Conservation (phyloP, 495 filamentous ascomycete genomes). For the Zalerion maritima region DNA sequence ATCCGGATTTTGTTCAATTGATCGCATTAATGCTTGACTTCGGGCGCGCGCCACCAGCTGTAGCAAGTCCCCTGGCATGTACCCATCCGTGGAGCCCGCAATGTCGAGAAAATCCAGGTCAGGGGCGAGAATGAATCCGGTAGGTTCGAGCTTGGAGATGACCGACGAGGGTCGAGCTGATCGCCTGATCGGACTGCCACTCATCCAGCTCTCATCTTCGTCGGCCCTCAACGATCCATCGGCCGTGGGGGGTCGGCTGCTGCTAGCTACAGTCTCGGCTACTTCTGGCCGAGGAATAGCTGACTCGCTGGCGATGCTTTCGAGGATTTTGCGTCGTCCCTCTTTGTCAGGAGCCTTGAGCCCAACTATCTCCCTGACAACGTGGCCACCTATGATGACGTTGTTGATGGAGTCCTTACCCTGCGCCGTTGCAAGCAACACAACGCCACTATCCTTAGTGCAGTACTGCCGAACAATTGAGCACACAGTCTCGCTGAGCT, state of each 20-base stretch:
- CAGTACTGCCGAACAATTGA: constrained; percentile 73
- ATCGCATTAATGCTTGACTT: constrained; percentile 79
- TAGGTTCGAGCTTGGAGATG: constrained; percentile 24
- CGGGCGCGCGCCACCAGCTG: constrained; percentile 75
- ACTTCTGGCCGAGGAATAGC: constrained; percentile 24
- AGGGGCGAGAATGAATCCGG: constrained; percentile 51
- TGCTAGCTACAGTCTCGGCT: constrained; percentile 20
- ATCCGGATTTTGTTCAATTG: constrained; percentile 18
- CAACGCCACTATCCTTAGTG: constrained; percentile 53
- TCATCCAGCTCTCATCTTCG: constrained; percentile 55
- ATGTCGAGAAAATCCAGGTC: constrained; percentile 86
- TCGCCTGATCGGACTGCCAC: constrained; percentile 29
- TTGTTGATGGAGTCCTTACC: constrained; percentile 79
- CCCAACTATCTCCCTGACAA: constrained; percentile 68
- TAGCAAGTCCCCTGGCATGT: constrained; percentile 89
- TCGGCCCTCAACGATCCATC: constrained; percentile 30
- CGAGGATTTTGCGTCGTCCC: constrained; percentile 64
- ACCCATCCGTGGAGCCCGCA: constrained; percentile 86
- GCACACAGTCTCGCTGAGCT: constrained; percentile 81
- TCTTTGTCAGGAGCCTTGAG: constrained; percentile 87
- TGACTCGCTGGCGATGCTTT: constrained; percentile 45
- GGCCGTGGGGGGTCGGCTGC: constrained; percentile 37
- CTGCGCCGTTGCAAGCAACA: constrained; percentile 81
- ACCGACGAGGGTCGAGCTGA: constrained; percentile 4
- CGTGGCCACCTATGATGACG: constrained; percentile 62